phyloP scores from a whole-genome alignment of 179 eudicot genomes.

The Heliamphora pulchella region DNA sequence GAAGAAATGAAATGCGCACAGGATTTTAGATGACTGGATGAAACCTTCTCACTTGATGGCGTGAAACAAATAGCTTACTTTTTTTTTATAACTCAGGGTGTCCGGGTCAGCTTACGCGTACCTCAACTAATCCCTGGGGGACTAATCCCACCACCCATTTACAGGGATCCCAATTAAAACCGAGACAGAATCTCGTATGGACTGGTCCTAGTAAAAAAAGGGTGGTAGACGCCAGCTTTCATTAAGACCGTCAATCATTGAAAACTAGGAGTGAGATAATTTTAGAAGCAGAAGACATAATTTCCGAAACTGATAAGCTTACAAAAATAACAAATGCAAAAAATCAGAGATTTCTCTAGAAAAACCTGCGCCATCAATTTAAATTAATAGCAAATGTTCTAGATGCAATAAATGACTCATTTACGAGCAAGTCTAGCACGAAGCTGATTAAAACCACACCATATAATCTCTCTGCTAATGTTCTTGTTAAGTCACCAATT shows the following conservation, averaged over 20 bases:
- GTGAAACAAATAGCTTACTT: not conserved
- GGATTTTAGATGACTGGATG: not conserved
- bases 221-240: not conserved
- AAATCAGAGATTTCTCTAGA: not conserved
- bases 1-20: not conserved
- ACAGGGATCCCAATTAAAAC: too few species aligned
- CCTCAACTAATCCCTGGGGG: too few species aligned
- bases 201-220: not conserved
- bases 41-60: too few species aligned
- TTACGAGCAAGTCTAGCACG: not conserved
- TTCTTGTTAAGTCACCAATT: too few species aligned
- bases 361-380: not conserved
- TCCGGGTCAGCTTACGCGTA: too few species aligned
- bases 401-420: not conserved
- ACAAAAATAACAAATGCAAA: not conserved
- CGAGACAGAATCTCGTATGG: too few species aligned
- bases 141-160: too few species aligned
- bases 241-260: not conserved
- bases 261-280: not conserved
- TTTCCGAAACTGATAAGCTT: not conserved
- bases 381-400: not conserved
- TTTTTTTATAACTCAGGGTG: too few species aligned
- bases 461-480: not conserved
- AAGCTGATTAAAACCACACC: not conserved
- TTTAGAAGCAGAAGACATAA: not conserved